Evolutionary conservation across 2,329 filamentous ascomycete genomes (phyloP).

Genomic region (Fusarium heterosporum): DNA sequence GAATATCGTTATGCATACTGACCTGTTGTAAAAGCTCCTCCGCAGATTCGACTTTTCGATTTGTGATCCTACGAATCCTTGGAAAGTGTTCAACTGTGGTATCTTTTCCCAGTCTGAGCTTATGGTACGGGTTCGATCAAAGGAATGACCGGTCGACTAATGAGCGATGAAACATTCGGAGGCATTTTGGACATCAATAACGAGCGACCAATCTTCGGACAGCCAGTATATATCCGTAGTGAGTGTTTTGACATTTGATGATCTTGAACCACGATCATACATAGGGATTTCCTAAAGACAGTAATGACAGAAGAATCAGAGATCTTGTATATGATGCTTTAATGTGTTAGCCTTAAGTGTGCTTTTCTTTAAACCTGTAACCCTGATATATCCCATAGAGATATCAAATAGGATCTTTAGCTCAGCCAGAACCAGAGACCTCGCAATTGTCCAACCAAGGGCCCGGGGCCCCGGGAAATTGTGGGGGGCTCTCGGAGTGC

Average conservation of each 20-base stretch:
- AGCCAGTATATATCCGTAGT: neutral
- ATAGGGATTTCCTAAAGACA: neutral
- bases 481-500: constrained; percentile 34
- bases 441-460: neutral
- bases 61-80: constrained; percentile 49
- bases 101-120: constrained; percentile 50
- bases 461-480: constrained; percentile 2
- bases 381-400: too few relatives aligned
- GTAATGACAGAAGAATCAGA: neutral
- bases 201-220: neutral
- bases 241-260: too few relatives aligned
- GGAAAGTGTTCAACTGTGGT: constrained; percentile 49
- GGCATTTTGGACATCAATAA: neutral
- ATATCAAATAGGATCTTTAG: too few relatives aligned
- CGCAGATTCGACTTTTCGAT: constrained; percentile 49
- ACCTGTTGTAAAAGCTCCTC: constrained; percentile 43
- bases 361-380: too few relatives aligned
- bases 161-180: rapidly evolving
- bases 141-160: neutral
- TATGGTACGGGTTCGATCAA: constrained; percentile 38
- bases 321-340: too few relatives aligned
- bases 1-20: neutral
- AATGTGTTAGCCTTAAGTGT: too few relatives aligned
- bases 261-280: neutral
- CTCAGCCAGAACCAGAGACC: too few relatives aligned